Evolutionary conservation across 2,329 filamentous ascomycete genomes (phyloP).

Genomic region (Beauveria rudraprayagi): DNA sequence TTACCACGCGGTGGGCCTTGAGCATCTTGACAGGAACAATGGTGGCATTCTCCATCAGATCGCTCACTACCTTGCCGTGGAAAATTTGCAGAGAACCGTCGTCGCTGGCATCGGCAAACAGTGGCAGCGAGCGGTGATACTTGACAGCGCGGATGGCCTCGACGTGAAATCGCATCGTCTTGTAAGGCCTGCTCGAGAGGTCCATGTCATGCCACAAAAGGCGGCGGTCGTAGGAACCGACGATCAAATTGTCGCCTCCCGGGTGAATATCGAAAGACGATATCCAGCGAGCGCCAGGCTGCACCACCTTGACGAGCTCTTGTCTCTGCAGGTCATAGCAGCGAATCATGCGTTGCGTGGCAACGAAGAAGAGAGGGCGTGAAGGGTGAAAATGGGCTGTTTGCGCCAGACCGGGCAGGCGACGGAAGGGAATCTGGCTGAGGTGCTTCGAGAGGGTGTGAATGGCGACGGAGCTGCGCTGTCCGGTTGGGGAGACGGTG

Average conservation of each 20-base stretch:
- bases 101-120: slow-evolving; percentile 93
- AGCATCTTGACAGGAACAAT: slow-evolving; percentile 96
- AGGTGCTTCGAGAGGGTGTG: slow-evolving; percentile 93
- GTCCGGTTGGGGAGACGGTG: slow-evolving; percentile 75
- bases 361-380: slow-evolving; percentile 89
- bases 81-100: slow-evolving; percentile 94
- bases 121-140: slow-evolving; percentile 73
- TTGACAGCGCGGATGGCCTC: slow-evolving; percentile 85
- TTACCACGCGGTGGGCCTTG: slow-evolving; percentile 78
- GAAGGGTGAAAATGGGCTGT: slow-evolving; percentile 91
- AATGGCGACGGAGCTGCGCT: slow-evolving; percentile 76
- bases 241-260: slow-evolving; percentile 86
- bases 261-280: slow-evolving; percentile 90
- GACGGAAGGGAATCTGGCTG: slow-evolving; percentile 88
- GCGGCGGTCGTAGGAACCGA: slow-evolving; percentile 88
- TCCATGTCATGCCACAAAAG: slow-evolving; percentile 97
- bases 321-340: slow-evolving; percentile 90
- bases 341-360: slow-evolving; percentile 86
- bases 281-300: slow-evolving; percentile 89
- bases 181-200: slow-evolving; percentile 82
- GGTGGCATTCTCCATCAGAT: slow-evolving; percentile 91
- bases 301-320: slow-evolving; percentile 84
- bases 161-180: slow-evolving; percentile 89
- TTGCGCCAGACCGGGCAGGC: slow-evolving; percentile 66
- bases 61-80: slow-evolving; percentile 90